A percentile compares a stretch with the other conserved stretches of the same genome.
Conservation (phyloP, 805 yeast species). For the Starmera caribaea region DNA sequence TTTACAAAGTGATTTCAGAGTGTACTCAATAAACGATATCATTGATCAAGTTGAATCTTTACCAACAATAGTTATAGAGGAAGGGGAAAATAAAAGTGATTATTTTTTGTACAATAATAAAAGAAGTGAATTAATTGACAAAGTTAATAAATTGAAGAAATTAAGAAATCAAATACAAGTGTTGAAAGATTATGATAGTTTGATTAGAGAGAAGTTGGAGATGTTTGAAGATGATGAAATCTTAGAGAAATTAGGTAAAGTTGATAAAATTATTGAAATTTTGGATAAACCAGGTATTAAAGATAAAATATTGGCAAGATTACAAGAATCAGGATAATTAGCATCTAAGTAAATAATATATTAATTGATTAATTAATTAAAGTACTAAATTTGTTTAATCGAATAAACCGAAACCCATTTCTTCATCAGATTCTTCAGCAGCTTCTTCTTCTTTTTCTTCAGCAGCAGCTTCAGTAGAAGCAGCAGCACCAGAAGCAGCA, state of each 20-base stretch:
- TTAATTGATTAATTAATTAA: background rate
- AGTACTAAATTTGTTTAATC: slow-evolving; percentile 29
- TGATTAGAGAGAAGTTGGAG: slow-evolving; percentile 11
- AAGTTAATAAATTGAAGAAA: slow-evolving; percentile 2
- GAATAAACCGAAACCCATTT: slow-evolving; percentile 77
- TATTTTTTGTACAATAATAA: slow-evolving; percentile 4
- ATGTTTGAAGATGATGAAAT: slow-evolving; percentile 1
- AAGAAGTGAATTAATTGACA: slow-evolving; percentile 5
- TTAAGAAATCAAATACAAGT: slow-evolving; percentile 4
- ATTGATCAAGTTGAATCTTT: slow-evolving; percentile 9
- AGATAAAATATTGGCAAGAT: background rate
- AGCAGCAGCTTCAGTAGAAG: slow-evolving; percentile 44
- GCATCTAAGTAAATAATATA: background rate
- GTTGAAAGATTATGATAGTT: slow-evolving; percentile 3
- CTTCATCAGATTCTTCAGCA: slow-evolving; percentile 45
- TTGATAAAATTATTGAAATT: background rate
- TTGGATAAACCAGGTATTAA: background rate
- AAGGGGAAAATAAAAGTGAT: slow-evolving; percentile 1
- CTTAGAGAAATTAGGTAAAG: background rate
- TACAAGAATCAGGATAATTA: background rate
- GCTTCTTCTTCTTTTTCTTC: slow-evolving; percentile 41
- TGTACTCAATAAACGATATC: slow-evolving; percentile 11
- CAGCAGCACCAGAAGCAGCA: slow-evolving; percentile 45
- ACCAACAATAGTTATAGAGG: slow-evolving; percentile 6
- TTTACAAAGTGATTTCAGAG: slow-evolving; percentile 8